Conservation (phyloP, 1,139 yeast species). For the Geotrichum reessii region DNA sequence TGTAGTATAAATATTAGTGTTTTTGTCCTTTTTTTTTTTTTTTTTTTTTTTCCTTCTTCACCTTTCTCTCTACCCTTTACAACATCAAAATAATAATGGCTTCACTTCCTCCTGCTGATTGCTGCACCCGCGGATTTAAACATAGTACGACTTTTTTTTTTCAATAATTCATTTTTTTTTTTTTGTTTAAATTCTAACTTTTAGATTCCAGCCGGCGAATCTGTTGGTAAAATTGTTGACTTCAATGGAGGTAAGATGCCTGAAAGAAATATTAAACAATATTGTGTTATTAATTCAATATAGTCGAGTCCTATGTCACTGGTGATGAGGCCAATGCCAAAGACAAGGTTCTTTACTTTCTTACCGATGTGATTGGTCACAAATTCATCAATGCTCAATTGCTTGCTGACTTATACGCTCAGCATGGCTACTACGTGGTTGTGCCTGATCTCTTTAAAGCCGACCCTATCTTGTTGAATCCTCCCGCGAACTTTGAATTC, state of each 20-base stretch:
- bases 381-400: constrained; percentile 50
- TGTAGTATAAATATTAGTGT: too few species aligned
- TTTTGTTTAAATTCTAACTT: constrained; percentile 12
- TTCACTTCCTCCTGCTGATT: constrained; percentile 29
- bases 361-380: constrained; percentile 68
- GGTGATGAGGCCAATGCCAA: constrained; percentile 42
- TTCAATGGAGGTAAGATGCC: constrained; percentile 19
- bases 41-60: neutral
- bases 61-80: neutral
- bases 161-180: neutral
- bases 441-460: constrained; percentile 68
- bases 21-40: neutral
- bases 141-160: constrained; percentile 17
- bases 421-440: constrained; percentile 56
- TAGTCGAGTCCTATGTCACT: constrained; percentile 47
- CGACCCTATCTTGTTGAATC: constrained; percentile 41
- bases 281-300: neutral
- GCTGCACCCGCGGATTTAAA: constrained; percentile 31
- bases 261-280: too few species aligned
- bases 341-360: constrained; percentile 49
- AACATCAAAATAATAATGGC: constrained; percentile 27
- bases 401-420: constrained; percentile 67
- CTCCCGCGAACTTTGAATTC: constrained; percentile 24
- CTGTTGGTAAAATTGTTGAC: constrained; percentile 20
- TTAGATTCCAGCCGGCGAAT: constrained; percentile 19